Conservation (phyloP, 352 stramenopile genomes). For the Elongisporangium anandrum region DNA sequence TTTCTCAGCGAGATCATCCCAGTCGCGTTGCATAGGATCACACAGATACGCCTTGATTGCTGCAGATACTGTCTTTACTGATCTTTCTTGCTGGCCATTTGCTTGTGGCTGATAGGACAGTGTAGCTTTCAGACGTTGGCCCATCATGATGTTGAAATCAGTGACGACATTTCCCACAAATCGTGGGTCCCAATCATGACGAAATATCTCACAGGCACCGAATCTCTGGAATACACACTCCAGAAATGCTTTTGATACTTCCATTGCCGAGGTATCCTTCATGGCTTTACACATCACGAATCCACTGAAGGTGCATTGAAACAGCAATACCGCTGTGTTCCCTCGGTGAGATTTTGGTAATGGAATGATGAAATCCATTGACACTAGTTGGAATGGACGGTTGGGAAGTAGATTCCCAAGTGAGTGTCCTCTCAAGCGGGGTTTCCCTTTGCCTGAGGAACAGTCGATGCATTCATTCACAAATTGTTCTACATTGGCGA, state of each 20-base stretch:
- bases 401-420: conserved; percentile 4
- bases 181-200: conserved; percentile 8
- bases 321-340: conserved; percentile 5
- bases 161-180: conserved; percentile 12
- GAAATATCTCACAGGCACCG: conserved; percentile 4
- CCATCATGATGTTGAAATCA: conserved; percentile 8
- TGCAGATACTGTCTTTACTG: conserved; percentile 8
- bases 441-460: conserved; percentile 2
- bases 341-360: conserved; percentile 1
- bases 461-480: conserved; percentile 6
- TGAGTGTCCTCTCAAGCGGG: not conserved
- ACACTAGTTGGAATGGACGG: conserved; percentile 7
- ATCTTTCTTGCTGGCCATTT: conserved; percentile 10
- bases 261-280: conserved; percentile 1
- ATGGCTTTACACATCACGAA: conserved; percentile 11
- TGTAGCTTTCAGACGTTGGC: not conserved
- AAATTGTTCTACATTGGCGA: conserved; percentile 1
- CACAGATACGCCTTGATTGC: conserved; percentile 3
- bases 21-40: conserved; percentile 8
- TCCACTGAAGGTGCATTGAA: conserved; percentile 6
- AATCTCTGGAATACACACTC: conserved; percentile 8
- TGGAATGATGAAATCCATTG: conserved; percentile 13
- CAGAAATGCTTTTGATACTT: conserved; percentile 8
- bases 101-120: conserved; percentile 10
- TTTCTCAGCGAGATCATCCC: conserved; percentile 6